A percentile compares a stretch with the other conserved stretches of the same genome.
Evolutionary conservation across 495 filamentous ascomycete species (phyloP).

Genomic region (Hypoxylon lenormandii): DNA sequence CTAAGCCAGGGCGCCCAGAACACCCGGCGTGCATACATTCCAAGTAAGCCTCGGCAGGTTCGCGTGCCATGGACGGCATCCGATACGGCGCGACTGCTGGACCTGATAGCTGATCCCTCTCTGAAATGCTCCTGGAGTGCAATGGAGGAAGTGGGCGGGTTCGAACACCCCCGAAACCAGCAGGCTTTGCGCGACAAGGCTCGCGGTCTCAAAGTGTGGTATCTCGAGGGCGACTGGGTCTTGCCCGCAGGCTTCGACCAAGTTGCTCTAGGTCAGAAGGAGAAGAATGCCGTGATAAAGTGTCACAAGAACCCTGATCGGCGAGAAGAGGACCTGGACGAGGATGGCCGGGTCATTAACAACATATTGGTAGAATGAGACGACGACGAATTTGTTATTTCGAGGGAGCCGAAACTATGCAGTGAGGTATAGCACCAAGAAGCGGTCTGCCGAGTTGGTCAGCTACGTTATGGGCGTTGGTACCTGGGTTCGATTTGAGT

Average conservation of each 20-base stretch:
- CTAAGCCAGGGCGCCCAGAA: constrained; percentile 41
- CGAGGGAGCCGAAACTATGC: not conserved
- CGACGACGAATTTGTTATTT: not conserved
- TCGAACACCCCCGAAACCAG: constrained; percentile 65
- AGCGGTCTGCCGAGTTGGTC: not conserved
- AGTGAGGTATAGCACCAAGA: too few species aligned
- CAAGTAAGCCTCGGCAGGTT: constrained; percentile 52
- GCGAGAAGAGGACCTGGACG: constrained; percentile 56
- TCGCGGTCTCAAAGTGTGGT: constrained; percentile 70
- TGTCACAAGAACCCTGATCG: constrained; percentile 60
- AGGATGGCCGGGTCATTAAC: constrained; percentile 50
- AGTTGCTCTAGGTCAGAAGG: constrained; percentile 63
- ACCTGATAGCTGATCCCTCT: constrained; percentile 60
- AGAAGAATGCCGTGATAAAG: constrained; percentile 56
- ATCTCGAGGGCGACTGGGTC: constrained; percentile 60
- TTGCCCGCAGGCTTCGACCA: constrained; percentile 64
- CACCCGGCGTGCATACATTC: constrained; percentile 31
- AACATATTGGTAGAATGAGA: constrained; percentile 41
- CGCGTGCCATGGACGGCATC: constrained; percentile 60
- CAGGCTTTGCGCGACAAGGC: constrained; percentile 76
- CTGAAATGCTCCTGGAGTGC: constrained; percentile 66
- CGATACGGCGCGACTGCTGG: constrained; percentile 62
- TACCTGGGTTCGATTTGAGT: not conserved
- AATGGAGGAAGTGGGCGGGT: constrained; percentile 59
- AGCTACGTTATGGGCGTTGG: not conserved